Evolutionary conservation across 768 basidiomycete species (phyloP).

Genomic region (Rhodotorula babjevae): DNA sequence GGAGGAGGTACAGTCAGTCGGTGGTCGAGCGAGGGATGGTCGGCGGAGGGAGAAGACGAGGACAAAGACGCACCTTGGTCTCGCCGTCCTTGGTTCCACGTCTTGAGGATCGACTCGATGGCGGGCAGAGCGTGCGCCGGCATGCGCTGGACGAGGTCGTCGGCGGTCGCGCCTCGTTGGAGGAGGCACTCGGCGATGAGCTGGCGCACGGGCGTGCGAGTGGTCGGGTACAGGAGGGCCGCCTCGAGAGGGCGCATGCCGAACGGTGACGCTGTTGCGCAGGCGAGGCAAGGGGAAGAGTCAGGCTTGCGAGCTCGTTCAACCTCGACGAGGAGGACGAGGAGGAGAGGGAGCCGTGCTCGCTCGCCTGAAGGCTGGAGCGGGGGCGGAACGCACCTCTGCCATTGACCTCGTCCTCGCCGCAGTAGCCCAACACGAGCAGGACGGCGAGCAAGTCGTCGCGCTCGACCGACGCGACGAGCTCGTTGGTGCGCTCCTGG

Average conservation of each 20-base stretch:
- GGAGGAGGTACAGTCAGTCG: neutral
- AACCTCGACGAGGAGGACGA: neutral
- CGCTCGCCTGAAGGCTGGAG: too few species aligned
- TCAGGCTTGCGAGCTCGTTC: neutral
- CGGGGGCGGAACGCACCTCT: neutral
- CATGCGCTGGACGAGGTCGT: neutral
- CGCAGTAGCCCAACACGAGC: neutral
- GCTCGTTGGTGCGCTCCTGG: neutral
- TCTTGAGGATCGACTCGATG: neutral
- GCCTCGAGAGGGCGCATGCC: neutral
- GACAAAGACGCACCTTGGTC: neutral
- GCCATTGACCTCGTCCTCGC: neutral
- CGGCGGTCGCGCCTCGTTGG: neutral
- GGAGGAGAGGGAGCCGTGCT: neutral
- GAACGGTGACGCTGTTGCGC: neutral
- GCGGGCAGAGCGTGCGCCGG: neutral
- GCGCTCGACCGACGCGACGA: neutral
- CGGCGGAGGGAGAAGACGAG: too few species aligned
- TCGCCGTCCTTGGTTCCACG: neutral
- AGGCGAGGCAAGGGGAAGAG: neutral
- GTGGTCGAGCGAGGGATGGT: too few species aligned
- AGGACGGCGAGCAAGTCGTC: neutral
- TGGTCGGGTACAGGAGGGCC: neutral
- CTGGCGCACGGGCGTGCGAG: neutral
- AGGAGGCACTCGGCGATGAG: constrained; percentile 1